Conservation (phyloP, 2,329 filamentous ascomycete genomes). For the Fusarium incarnatum region DNA sequence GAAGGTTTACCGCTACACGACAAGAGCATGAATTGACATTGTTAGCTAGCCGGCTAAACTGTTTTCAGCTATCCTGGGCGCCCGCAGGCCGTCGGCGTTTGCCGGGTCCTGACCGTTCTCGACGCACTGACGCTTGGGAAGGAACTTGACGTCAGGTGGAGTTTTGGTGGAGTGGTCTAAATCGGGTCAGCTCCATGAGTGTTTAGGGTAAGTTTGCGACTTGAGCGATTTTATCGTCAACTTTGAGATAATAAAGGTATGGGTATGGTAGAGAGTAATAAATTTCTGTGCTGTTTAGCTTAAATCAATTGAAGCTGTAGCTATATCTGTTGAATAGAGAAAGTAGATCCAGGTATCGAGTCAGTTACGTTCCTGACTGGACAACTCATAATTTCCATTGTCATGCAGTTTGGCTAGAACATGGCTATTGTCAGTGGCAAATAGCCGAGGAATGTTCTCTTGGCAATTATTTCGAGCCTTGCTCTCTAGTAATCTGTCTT, state of each 20-base stretch:
- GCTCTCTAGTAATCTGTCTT: not conserved
- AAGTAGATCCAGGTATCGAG: not conserved
- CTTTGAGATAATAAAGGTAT: no score
- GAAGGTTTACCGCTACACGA: not conserved
- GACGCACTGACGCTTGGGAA: not conserved
- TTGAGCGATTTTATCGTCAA: not conserved
- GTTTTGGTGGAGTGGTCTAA: not conserved
- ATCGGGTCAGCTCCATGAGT: no score
- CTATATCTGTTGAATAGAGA: accelerated
- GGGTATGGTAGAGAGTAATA: not conserved
- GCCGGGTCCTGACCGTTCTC: not conserved
- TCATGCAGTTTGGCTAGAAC: not conserved
- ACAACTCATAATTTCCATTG: no score
- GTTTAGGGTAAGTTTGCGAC: not conserved
- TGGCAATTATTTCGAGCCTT: not conserved
- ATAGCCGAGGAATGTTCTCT: not conserved
- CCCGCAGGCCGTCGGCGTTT: slow-evolving; percentile 1
- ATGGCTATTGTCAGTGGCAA: not conserved
- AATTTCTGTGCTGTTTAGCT: not conserved
- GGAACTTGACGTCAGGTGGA: slow-evolving; percentile 2
- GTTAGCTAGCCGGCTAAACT: not conserved
- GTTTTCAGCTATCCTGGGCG: not conserved
- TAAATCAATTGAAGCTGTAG: not conserved
- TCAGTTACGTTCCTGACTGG: not conserved
- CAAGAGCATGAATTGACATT: not conserved